Base-by-base conservation (phyloP, 2,329 filamentous ascomycete genomes). In the Hypoxylon sp. region DNA sequence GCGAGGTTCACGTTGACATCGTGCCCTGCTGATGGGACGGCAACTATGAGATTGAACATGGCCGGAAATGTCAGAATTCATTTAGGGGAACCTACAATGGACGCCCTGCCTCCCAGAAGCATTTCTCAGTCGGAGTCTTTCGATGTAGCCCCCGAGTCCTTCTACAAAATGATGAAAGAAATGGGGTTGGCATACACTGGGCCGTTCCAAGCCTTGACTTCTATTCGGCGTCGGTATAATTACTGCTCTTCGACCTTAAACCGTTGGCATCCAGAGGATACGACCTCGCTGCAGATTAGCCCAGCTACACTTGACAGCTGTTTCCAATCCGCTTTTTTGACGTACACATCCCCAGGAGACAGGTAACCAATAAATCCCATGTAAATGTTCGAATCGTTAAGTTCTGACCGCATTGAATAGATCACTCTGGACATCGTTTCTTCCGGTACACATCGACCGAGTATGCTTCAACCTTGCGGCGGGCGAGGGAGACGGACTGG, bases 221-320 rank as follows among this genome's bases (percentile, higher is more conserved):
- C 77, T 0, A 77, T 83, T 14, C 65, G 77, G 19, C 76, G 82
- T 17, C 78, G 81, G 2, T 77, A 76, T 48, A 74, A 79, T 42
- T 80, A 80, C 50, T 77, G 80, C 1, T 75, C 77, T 5, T 78
- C 76, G 0, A 77, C 67, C 0, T 69, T 82, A n/a, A 66, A 63
- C 33, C 69, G 74, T n/a, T 42, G 63, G 10, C 82, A 84, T 44
- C 19, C 69, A 0, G 74, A 78, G 3, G 82, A 84, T 29, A 79
- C 78, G 0, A 84, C 81, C 0, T 58, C 46, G 0, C 63, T 84
- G 10, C 50, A 66, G 3, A 69, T 81, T 26, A 83, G 81, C 63
- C 82, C 82, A 1, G 82, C 81, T 0, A 82, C 79, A 0, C 72
- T 84, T 8, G 82, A 84, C 52, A 77, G 74, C 19, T 83, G 81